These are phyloP conservation scores for Aaosphaeria pasadenensis DNA, from an alignment of 2,329 filamentous ascomycete genomes.

Conservation along the genomic window DNA sequence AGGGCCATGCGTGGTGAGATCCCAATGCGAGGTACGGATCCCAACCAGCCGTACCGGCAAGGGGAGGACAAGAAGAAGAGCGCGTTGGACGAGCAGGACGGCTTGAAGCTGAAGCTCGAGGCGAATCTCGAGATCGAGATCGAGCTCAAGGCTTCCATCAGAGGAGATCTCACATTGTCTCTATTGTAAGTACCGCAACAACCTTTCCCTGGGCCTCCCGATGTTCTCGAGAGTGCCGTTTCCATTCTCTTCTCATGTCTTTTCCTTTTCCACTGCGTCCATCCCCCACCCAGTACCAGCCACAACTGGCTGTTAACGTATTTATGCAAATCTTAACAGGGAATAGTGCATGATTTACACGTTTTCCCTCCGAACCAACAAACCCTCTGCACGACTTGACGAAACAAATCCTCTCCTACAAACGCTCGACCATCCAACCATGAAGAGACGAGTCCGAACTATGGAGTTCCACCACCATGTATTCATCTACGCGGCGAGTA, in stretches of 20 bases:
- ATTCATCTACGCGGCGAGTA: no score
- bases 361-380: background rate
- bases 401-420: background rate
- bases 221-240: background rate
- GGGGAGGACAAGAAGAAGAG: conserved; percentile 43
- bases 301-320: conserved; percentile 9
- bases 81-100: conserved; percentile 56
- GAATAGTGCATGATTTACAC: conserved; percentile 19
- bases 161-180: conserved; percentile 77
- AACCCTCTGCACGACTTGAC: background rate
- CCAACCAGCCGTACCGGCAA: conserved; percentile 47
- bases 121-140: conserved; percentile 81
- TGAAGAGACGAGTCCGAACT: no score
- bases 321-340: conserved; percentile 16
- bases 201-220: background rate
- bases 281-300: background rate
- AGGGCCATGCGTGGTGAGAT: conserved; percentile 55
- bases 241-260: no score
- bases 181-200: conserved; percentile 62
- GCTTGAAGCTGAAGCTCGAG: conserved; percentile 69
- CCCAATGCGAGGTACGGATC: conserved; percentile 51
- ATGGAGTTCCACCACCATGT: no score
- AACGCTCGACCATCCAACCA: no score
- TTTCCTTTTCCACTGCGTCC: conserved; percentile 1
- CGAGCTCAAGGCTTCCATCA: conserved; percentile 79